A percentile compares a stretch with the other conserved stretches of the same genome.
phyloP scores from a whole-genome alignment of 192 early-diverging fungal genomes.

The Chytriomyces confervae region DNA sequence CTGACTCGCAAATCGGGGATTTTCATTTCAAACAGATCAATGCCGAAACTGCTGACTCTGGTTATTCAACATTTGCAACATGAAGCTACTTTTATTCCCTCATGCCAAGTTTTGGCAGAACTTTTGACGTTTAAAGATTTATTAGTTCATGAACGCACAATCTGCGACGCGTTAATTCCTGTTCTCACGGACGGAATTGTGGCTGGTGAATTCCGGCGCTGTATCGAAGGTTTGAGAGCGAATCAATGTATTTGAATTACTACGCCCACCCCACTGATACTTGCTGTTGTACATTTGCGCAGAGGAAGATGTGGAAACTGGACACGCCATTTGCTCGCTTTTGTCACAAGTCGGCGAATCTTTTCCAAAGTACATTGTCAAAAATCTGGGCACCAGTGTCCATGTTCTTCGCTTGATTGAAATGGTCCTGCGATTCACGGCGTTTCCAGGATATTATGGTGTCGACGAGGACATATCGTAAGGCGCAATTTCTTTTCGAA shows the following conservation, averaged over 20 bases:
- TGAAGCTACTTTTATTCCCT: slow-evolving; percentile 36
- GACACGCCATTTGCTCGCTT: slow-evolving; percentile 42
- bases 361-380: slow-evolving; percentile 38
- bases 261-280: background rate
- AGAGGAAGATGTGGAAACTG: slow-evolving; percentile 45
- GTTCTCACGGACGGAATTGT: slow-evolving; percentile 46
- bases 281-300: background rate
- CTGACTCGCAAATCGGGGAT: background rate
- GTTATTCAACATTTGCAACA: slow-evolving; percentile 38
- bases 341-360: slow-evolving; percentile 44
- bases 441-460: slow-evolving; percentile 46
- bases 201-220: slow-evolving; percentile 32
- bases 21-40: slow-evolving; percentile 8
- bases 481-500: background rate
- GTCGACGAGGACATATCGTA: slow-evolving; percentile 52
- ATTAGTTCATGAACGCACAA: slow-evolving; percentile 39
- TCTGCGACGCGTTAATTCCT: slow-evolving; percentile 39
- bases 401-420: slow-evolving; percentile 38
- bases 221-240: slow-evolving; percentile 38
- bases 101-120: slow-evolving; percentile 48
- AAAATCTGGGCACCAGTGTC: slow-evolving; percentile 19
- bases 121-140: slow-evolving; percentile 39
- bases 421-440: slow-evolving; percentile 49
- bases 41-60: slow-evolving; percentile 31
- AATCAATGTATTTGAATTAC: background rate